These are phyloP conservation scores for Manihot esculenta DNA, from an alignment of 441 rosid genomes.

Conservation along the genomic window DNA sequence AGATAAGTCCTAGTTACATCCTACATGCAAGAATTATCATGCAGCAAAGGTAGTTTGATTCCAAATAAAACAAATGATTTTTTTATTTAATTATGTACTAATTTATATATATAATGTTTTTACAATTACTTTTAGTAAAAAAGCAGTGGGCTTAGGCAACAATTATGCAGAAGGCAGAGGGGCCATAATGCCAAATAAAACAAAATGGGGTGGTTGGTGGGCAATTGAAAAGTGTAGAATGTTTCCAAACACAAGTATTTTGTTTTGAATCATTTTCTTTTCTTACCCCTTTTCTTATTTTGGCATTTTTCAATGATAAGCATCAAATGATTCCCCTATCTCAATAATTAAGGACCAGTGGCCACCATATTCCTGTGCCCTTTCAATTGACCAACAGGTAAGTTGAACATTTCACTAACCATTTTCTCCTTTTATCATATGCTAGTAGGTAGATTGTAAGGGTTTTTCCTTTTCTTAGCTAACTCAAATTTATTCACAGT, in stretches of 20 bases:
- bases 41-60: conserved; percentile 23
- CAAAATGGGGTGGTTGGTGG: too few relatives aligned
- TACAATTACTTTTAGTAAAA: too few relatives aligned
- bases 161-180: background rate
- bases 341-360: background rate
- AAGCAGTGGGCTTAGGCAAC: background rate
- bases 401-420: background rate
- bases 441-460: too few relatives aligned
- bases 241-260: too few relatives aligned
- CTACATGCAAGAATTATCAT: conserved; percentile 10
- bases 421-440: too few relatives aligned
- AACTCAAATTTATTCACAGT: too few relatives aligned
- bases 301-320: conserved; percentile 10
- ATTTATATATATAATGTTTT: too few relatives aligned
- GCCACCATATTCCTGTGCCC: background rate
- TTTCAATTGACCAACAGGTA: background rate
- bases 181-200: background rate
- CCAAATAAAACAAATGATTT: conserved; percentile 18
- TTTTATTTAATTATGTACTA: too few relatives aligned
- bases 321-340: background rate
- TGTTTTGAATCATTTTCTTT: too few relatives aligned
- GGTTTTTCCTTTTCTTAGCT: too few relatives aligned
- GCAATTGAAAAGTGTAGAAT: too few relatives aligned
- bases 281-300: background rate
- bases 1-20: conserved; percentile 36